Evolutionary conservation across 495 filamentous ascomycete species (phyloP), one percentile per base, ranked within the genome.

Genomic region (Trypethelium eluteriae): DNA sequence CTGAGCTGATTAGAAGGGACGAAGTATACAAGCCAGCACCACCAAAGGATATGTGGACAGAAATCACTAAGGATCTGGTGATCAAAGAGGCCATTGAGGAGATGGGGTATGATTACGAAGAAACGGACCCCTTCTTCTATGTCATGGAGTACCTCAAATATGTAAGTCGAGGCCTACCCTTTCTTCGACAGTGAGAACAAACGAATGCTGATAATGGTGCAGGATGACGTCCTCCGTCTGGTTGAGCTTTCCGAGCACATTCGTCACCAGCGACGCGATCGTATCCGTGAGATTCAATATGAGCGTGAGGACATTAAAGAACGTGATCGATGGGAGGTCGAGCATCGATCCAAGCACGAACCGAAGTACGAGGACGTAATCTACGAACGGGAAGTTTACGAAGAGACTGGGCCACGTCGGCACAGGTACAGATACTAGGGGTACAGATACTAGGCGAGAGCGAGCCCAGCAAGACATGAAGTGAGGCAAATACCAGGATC

Each of bases 21-120:
- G 53, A 59, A 36, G 57, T 46, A 3, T 62, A 70, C 49, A 67
- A 38, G 35, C 63, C 46, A 50, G 18, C 39, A 65, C 49, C 53
- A 38, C 64, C 62, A 4, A 50, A 34, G 11, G 85, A 89, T 66
- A 88, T 96, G 76, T 98, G 95, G 95, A 98, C 94, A 0, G 94
- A 98, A 74, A 92, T 98, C 70, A 96, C 93, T 7, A 97, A 96
- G 78, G 92, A 96, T 70, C 76, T 98, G 61, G 91, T 98, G 12
- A 82, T 88, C 47, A 84, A 85, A 65, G 93, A 98, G 73, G 95
- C 94, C 0, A 91, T 98, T 69, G 87, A 96, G 67, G 79, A 86
- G 63, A 74, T 86, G 66, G 92, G 91, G 0, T 98, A 95, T 76
- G 90, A 91, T 70, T 98, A 86, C 72, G 93, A 98, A 72, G 93